Evolutionary conservation across 768 basidiomycete genomes (phyloP).

Genomic region (Naganishia kalamii): DNA sequence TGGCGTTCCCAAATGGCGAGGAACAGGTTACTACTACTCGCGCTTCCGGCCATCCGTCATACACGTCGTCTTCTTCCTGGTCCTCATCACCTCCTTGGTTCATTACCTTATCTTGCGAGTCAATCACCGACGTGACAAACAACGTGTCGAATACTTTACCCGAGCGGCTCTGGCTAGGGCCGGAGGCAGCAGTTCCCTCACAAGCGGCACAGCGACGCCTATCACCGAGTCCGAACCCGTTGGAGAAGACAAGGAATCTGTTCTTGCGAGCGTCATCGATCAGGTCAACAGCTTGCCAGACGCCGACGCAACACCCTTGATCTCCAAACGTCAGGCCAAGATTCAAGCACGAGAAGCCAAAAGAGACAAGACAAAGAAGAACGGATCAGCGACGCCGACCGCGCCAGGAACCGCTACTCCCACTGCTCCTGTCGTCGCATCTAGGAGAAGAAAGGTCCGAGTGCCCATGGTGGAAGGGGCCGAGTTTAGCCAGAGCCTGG

Average conservation of each 20-base stretch:
- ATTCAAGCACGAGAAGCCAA: constrained; percentile 19
- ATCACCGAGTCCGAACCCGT: neutral
- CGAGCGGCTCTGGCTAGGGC: neutral
- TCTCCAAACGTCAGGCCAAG: constrained; percentile 24
- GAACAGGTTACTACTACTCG: constrained; percentile 92
- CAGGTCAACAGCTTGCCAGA: neutral
- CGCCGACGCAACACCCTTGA: neutral
- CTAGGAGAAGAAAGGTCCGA: constrained; percentile 39
- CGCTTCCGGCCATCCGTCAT: constrained; percentile 89
- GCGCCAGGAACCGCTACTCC: constrained; percentile 19
- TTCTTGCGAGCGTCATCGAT: constrained; percentile 11
- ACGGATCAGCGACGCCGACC: neutral
- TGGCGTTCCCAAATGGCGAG: constrained; percentile 93
- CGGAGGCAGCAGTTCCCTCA: neutral
- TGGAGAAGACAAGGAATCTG: neutral
- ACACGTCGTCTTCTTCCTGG: constrained; percentile 71
- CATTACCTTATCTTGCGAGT: constrained; percentile 75
- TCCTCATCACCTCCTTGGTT: constrained; percentile 65
- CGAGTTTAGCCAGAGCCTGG: constrained; percentile 29
- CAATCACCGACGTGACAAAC: constrained; percentile 67
- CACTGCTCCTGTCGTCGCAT: neutral
- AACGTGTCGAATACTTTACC: constrained; percentile 54
- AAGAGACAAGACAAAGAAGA: constrained; percentile 13
- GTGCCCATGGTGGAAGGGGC: constrained; percentile 42
- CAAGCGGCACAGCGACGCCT: neutral